Percentiles rank a stretch among this genome's conserved stretches.
phyloP scores from a whole-genome alignment of 1,139 yeast genomes.

The Yamadazyma membranifaciens region DNA sequence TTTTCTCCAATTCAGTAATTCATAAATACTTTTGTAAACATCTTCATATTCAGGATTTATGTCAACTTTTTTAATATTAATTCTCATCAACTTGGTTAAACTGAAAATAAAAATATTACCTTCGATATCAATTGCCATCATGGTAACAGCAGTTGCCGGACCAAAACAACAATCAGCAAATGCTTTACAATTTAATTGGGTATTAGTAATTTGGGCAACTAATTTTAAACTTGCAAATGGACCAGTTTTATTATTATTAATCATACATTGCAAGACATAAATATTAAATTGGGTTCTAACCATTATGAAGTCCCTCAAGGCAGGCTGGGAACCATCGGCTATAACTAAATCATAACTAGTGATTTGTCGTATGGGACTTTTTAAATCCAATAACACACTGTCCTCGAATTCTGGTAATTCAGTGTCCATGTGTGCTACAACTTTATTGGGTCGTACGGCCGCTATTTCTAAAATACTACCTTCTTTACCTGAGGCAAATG shows the following conservation, averaged over 20 bases:
- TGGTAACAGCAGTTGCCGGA: slow-evolving; percentile 34
- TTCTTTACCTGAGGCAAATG: slow-evolving; percentile 33
- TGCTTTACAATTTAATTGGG: slow-evolving; percentile 25
- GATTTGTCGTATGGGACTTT: slow-evolving; percentile 42
- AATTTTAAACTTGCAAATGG: slow-evolving; percentile 17
- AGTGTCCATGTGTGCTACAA: slow-evolving; percentile 8
- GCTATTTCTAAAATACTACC: slow-evolving; percentile 20
- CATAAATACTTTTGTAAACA: slow-evolving; percentile 34
- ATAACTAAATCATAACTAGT: slow-evolving; percentile 19
- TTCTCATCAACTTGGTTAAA: slow-evolving; percentile 1
- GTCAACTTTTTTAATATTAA: slow-evolving; percentile 1
- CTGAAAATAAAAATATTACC: slow-evolving; percentile 45
- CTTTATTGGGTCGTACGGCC: slow-evolving; percentile 8
- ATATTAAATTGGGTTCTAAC: slow-evolving; percentile 27
- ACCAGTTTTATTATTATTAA: slow-evolving; percentile 1
- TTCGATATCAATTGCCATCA: slow-evolving; percentile 48
- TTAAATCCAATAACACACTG: slow-evolving; percentile 20
- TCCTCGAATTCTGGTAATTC: slow-evolving; percentile 18
- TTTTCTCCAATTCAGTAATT: slow-evolving; percentile 56
- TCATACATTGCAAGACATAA: slow-evolving; percentile 23
- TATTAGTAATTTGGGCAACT: slow-evolving; percentile 22
- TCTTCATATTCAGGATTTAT: slow-evolving; percentile 9
- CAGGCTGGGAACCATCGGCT: slow-evolving; percentile 13
- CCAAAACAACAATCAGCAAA: slow-evolving; percentile 49
- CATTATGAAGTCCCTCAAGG: slow-evolving; percentile 20